Evolutionary conservation across 176 grass and related monocot species (phyloP).

Genomic region (Poa pratensis): DNA sequence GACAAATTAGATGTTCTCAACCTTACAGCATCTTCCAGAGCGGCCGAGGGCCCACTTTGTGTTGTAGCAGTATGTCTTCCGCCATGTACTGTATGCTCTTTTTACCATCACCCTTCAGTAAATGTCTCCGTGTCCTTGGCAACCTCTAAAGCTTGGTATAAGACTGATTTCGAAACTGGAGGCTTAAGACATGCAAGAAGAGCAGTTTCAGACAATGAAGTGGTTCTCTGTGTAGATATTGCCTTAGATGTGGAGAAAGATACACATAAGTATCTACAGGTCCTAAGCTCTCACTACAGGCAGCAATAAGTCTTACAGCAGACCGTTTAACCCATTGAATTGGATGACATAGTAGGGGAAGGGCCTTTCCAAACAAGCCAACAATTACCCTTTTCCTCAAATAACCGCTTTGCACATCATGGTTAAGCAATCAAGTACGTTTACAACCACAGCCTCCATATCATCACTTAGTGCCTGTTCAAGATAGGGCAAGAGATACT

Average conservation of each 20-base stretch:
- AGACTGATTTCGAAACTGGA: conserved; percentile 80
- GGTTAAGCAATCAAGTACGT: conserved; percentile 85
- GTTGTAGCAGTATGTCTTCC: conserved; percentile 44
- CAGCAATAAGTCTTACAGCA: conserved; percentile 78
- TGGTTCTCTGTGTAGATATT: conserved; percentile 83
- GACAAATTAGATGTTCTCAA: conserved; percentile 51
- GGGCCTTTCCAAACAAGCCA: conserved; percentile 76
- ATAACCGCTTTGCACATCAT: conserved; percentile 84
- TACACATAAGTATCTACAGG: conserved; percentile 89
- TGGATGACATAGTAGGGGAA: conserved; percentile 82
- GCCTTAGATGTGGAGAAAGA: conserved; percentile 75
- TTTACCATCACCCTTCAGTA: conserved; percentile 52
- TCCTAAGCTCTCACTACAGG: conserved; percentile 83
- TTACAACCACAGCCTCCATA: conserved; percentile 86
- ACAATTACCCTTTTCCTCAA: conserved; percentile 87
- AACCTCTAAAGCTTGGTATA: conserved; percentile 87
- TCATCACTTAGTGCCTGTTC: conserved; percentile 88
- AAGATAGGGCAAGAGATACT: conserved; percentile 97
- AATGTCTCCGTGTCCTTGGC: conserved; percentile 72
- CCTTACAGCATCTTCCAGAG: conserved; percentile 54
- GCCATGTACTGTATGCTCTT: conserved; percentile 53
- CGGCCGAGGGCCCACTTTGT: conserved; percentile 33
- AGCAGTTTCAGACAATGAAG: conserved; percentile 69
- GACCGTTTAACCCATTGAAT: conserved; percentile 91
- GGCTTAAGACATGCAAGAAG: conserved; percentile 81